Percentiles rank a stretch among this genome's conserved stretches.
Conservation (phyloP, 495 filamentous ascomycete species). For the Glarea lozoyensis region DNA sequence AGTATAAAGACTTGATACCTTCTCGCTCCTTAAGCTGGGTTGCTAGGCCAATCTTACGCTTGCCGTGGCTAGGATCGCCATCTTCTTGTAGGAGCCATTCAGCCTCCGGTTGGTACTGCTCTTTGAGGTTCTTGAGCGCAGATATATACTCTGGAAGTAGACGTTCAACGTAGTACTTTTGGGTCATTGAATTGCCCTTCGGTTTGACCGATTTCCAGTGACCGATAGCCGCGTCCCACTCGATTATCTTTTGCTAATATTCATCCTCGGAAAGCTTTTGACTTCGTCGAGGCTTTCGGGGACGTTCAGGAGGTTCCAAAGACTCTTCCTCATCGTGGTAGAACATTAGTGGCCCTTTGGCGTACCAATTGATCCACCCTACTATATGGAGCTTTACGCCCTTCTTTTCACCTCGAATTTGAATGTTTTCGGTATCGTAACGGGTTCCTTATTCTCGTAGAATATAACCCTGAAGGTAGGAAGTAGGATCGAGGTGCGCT, state of each 20-base stretch:
- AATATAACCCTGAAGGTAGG: neutral
- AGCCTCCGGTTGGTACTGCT: neutral
- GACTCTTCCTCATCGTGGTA: constrained; percentile 1
- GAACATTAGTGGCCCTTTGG: constrained; percentile 3
- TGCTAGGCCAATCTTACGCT: neutral
- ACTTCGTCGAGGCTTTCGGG: constrained; percentile 1
- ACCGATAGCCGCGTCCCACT: neutral
- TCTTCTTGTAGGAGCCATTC: constrained; percentile 1
- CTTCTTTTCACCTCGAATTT: neutral
- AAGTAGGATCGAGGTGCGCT: constrained; percentile 2
- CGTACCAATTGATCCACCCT: constrained; percentile 3
- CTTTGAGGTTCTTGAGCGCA: neutral
- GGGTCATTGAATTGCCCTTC: constrained; percentile 8
- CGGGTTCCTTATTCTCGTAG: constrained; percentile 3
- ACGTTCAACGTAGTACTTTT: constrained; percentile 7
- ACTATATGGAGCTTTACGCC: constrained; percentile 6
- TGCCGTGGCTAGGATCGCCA: neutral
- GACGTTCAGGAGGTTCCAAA: neutral
- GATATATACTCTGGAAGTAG: constrained; percentile 3
- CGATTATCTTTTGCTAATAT: neutral
- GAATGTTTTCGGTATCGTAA: constrained; percentile 1
- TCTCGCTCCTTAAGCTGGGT: neutral
- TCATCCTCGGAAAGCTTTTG: constrained; percentile 1
- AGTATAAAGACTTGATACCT: neutral
- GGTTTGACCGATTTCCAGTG: constrained; percentile 4